Base-by-base conservation (phyloP, 148 eudicot genomes). In the Cornus controversa region DNA sequence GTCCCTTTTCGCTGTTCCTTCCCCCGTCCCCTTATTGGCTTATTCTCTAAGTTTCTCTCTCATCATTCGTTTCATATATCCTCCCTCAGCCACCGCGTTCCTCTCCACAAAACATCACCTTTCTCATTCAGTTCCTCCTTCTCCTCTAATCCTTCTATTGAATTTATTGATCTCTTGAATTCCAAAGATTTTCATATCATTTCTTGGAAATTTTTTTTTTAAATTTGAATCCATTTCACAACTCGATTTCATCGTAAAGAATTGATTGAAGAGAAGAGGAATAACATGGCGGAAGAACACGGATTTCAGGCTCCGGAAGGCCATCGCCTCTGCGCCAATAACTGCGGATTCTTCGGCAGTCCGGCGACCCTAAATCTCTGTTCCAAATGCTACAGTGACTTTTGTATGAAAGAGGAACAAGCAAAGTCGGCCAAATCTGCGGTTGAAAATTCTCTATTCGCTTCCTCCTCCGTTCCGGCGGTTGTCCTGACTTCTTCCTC, bases 301-400 rank as follows among this genome's bases (percentile, higher is more conserved):
- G 85, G 85, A 66, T 89, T 80, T 70, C 85, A 87, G 69, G 74
- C 92, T 9, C 80, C 83, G 11, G 92, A 87, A 75, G 89, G 90
- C 60, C 92, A 87, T 82, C 85, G 78, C 16, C 69, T 87, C 40
- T 91, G 92, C 68, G 87, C 85, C 29, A 89, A 89, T 71, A 91
- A 89, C 66, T 91, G 94, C 75, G 94, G 92, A 14, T 89, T 91
- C 58, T 89, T 89, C 71, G 94, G 92, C 10, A 85, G 89, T 74
- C 84, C 92, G 0, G 86, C 94, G 10, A 91, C 92, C 25, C 85
- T 75, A 45, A 86, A 91, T 74, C 58, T 87, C 28, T 89, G 94
- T 65, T 89, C 92, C 29, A 86, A 91, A 80, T 91, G 94, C 57
- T 91, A 79, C 80, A 36, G 83, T 6, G 94, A 85, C 47, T 66